A percentile compares a stretch with the other conserved stretches of the same genome.
Evolutionary conservation across 306 rosid species (phyloP).

Genomic region (Gleditsia sinensis): DNA sequence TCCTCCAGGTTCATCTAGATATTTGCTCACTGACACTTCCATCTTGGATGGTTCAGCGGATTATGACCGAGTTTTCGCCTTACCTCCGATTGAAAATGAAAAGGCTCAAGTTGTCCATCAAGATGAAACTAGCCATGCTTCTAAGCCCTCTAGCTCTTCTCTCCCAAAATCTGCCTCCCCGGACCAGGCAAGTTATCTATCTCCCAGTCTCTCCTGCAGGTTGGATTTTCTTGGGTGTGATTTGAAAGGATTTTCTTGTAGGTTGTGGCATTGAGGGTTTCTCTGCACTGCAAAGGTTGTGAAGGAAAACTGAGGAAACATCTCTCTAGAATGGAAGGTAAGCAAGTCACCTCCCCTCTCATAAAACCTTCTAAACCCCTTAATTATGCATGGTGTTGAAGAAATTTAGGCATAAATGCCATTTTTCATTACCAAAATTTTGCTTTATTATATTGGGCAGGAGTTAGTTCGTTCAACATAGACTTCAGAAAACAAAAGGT

Average conservation of each 20-base stretch:
- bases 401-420: not conserved
- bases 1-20: conserved; percentile 80
- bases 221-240: too few species aligned
- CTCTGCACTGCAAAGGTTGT: conserved; percentile 94
- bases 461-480: conserved; percentile 82
- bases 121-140: conserved; percentile 38
- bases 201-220: too few species aligned
- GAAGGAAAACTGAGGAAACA: conserved; percentile 93
- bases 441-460: conserved; percentile 41
- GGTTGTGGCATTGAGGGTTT: conserved; percentile 91
- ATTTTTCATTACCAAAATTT: not conserved
- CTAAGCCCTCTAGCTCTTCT: conserved; percentile 49
- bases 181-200: conserved; percentile 54
- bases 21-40: conserved; percentile 58
- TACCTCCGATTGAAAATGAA: conserved; percentile 41
- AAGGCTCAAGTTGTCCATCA: conserved; percentile 25
- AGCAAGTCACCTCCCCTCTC: not conserved
- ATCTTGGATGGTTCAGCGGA: conserved; percentile 42
- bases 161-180: conserved; percentile 46
- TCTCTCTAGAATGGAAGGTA: conserved; percentile 94
- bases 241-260: conserved; percentile 39
- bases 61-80: conserved; percentile 44
- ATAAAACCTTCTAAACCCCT: too few species aligned
- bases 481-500: conserved; percentile 92
- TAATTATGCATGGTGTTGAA: not conserved